Evolutionary conservation across 164 flowering plant genomes (phyloP), one percentile per base, ranked within the genome.

Genomic region (Berberis thunbergii): DNA sequence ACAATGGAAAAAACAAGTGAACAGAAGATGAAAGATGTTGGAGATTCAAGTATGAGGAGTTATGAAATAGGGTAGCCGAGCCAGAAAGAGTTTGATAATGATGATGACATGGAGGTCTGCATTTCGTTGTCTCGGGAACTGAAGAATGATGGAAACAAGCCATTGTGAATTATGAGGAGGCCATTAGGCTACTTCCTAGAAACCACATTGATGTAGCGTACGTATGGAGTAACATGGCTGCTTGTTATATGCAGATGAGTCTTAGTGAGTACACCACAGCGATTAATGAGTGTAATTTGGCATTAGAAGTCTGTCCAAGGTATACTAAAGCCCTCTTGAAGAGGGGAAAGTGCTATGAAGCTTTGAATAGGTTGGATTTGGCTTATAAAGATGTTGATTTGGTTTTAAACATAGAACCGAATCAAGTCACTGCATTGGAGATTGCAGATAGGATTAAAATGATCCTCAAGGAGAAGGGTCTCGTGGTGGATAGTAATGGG

Each of bases 341-440:
- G 79, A 77, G 97, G 66, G 88, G 96, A 1, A 78, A 83, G 71
- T 89, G 97, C 72, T 92, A 89, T 59, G 93, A 89, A 65, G 85
- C 81, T 41, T 68, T 92, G 73, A 84, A 86, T 73, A 76, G 79
- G 79, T 68, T 84, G 45, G 91, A 89, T 45, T 86, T 39, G 69
- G 65, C 62, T 46, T 26, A 26, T 26, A 26, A 26, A 26, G 26
- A 26, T 26, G 26, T 26, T 26, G 26, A 26, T 26, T 26, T 62
- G 4, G 91, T 92, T 48, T 63, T 88, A 64, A 75, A 56, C 43
- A 74, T 74, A 42, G 97, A 92, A 67, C 84, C 90, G 0, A 86
- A 82, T 41, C 89, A 92, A 74, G 54, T 80, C 43, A 26, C 26
- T 26, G 26, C 26, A 26, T 26, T 26, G 26, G 26, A 26, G 26